phyloP scores from a whole-genome alignment of 495 filamentous ascomycete genomes.

The Penicillium desertorum region DNA sequence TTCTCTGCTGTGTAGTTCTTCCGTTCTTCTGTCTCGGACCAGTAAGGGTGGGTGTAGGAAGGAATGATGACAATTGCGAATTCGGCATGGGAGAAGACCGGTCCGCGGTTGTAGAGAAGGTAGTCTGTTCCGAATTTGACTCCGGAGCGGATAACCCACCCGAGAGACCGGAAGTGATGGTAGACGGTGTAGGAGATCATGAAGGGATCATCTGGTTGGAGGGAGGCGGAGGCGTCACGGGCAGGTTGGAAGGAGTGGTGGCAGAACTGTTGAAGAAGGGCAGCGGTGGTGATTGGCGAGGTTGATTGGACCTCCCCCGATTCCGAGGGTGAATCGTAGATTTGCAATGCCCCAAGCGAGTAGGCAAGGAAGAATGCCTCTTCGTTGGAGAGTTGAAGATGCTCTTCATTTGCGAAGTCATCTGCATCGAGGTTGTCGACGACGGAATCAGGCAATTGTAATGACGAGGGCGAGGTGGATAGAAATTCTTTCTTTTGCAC shows the following conservation, averaged over 20 bases:
- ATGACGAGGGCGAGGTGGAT: constrained; percentile 43
- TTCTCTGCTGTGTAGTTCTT: constrained; percentile 47
- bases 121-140: constrained; percentile 95
- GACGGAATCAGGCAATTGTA: constrained; percentile 17
- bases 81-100: constrained; percentile 90
- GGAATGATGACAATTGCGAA: constrained; percentile 85
- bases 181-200: constrained; percentile 83
- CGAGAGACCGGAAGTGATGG: constrained; percentile 93
- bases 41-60: constrained; percentile 73
- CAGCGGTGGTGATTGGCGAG: constrained; percentile 33
- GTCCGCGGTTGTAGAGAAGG: constrained; percentile 91
- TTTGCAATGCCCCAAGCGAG: constrained; percentile 70
- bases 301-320: constrained; percentile 38
- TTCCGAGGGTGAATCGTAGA: constrained; percentile 47
- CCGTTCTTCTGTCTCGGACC: constrained; percentile 56
- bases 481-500: constrained; percentile 57
- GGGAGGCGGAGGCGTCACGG: constrained; percentile 28
- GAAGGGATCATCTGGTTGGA: constrained; percentile 76
- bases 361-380: constrained; percentile 93
- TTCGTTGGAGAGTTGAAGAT: constrained; percentile 84
- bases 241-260: constrained; percentile 69
- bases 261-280: constrained; percentile 64
- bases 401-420: constrained; percentile 72
- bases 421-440: constrained; percentile 30
- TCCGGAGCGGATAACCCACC: constrained; percentile 92